Conservation (phyloP, 2,329 filamentous ascomycete genomes). For the Fusarium sarcochroum region DNA sequence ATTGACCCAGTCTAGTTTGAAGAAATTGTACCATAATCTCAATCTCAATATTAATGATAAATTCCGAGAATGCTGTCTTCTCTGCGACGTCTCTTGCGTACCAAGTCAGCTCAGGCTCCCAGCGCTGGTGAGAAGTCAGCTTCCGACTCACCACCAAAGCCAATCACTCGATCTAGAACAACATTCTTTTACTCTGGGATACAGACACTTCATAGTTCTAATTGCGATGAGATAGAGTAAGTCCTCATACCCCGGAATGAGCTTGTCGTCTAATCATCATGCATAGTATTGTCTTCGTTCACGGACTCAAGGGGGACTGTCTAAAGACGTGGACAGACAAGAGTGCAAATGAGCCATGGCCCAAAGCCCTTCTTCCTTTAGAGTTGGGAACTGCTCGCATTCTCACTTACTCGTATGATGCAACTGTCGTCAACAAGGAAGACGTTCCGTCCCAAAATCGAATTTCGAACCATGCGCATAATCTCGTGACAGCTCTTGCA, state of each 20-base stretch:
- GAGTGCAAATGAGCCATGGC: slow-evolving; percentile 2
- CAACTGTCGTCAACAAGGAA: background rate
- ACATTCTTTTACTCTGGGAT: slow-evolving; percentile 15
- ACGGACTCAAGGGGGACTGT: slow-evolving; percentile 34
- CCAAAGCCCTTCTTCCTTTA: slow-evolving; percentile 13
- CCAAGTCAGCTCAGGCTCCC: background rate
- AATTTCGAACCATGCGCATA: slow-evolving; percentile 34
- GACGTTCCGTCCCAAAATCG: slow-evolving; percentile 13
- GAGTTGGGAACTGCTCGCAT: slow-evolving; percentile 25
- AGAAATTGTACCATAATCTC: no score
- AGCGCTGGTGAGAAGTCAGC: background rate
- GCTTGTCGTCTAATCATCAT: background rate
- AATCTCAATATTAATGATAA: background rate
- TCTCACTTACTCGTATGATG: slow-evolving; percentile 39
- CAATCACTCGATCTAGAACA: background rate
- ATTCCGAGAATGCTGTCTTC: slow-evolving; percentile 10
- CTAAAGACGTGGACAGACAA: slow-evolving; percentile 32
- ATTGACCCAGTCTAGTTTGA: background rate
- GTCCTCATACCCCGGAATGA: accelerated
- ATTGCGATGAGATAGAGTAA: slow-evolving; percentile 9
- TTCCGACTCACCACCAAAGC: background rate
- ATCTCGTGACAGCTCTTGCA: slow-evolving; percentile 30
- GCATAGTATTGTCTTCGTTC: slow-evolving; percentile 33
- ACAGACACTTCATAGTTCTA: background rate
- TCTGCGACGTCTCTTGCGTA: slow-evolving; percentile 10